These are phyloP conservation scores for Epichloe uncinata DNA, from an alignment of 2,329 filamentous ascomycete species.

Conservation along the genomic window DNA sequence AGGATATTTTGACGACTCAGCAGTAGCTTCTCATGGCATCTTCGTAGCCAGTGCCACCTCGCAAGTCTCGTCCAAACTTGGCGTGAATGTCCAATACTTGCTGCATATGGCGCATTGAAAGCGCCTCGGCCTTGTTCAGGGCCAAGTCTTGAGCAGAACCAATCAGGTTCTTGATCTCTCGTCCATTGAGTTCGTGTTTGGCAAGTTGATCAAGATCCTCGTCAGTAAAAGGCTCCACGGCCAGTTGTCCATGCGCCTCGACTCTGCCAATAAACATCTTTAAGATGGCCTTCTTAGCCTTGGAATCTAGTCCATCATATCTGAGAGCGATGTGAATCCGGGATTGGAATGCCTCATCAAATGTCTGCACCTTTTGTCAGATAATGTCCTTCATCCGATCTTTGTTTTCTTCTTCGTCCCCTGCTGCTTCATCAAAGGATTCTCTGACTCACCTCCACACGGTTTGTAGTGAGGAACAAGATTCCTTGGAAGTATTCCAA, in stretches of 20 bases:
- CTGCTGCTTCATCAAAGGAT: background rate
- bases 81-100: slow-evolving; percentile 71
- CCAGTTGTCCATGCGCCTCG: slow-evolving; percentile 46
- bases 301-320: slow-evolving; percentile 60
- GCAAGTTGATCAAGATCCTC: slow-evolving; percentile 55
- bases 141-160: slow-evolving; percentile 73
- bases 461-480: slow-evolving; percentile 78
- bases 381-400: background rate
- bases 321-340: slow-evolving; percentile 75
- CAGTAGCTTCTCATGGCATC: slow-evolving; percentile 78
- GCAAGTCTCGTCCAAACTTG: slow-evolving; percentile 72
- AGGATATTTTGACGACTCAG: slow-evolving; percentile 15
- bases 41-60: slow-evolving; percentile 65
- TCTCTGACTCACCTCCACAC: slow-evolving; percentile 45
- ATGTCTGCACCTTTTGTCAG: slow-evolving; percentile 39
- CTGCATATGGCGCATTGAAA: slow-evolving; percentile 68
- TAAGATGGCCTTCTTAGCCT: slow-evolving; percentile 70
- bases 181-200: slow-evolving; percentile 47
- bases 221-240: slow-evolving; percentile 48
- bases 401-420: background rate
- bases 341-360: slow-evolving; percentile 82
- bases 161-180: slow-evolving; percentile 79
- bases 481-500: slow-evolving; percentile 91
- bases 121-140: slow-evolving; percentile 54
- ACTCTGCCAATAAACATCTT: slow-evolving; percentile 71